phyloP scores from a whole-genome alignment of 2,329 filamentous ascomycete species.

The Monilinia polystroma region DNA sequence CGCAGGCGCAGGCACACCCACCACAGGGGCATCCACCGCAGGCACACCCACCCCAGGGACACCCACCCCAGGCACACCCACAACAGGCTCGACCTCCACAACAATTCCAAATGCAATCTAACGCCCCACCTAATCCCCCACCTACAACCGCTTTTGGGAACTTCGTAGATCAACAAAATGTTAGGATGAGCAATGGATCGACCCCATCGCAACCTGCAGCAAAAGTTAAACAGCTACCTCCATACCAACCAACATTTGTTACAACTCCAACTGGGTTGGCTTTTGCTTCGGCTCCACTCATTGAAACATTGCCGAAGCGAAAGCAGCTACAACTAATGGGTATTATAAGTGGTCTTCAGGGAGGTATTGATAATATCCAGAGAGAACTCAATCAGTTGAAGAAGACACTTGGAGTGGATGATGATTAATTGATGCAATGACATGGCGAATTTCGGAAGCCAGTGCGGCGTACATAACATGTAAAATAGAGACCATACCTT shows the following conservation, averaged over 20 bases:
- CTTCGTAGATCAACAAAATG: conserved; percentile 19
- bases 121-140: not conserved
- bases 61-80: too few relatives aligned
- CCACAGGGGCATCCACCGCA: not conserved
- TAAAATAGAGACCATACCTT: conserved; percentile 11
- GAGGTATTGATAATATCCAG: conserved; percentile 39
- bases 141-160: not conserved
- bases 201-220: not conserved
- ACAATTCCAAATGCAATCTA: conserved; percentile 11
- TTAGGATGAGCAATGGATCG: conserved; percentile 15
- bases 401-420: conserved; percentile 37
- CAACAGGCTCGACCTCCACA: conserved; percentile 7
- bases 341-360: conserved; percentile 38
- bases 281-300: conserved; percentile 30
- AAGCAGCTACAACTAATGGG: conserved; percentile 40
- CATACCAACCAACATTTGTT: conserved; percentile 13
- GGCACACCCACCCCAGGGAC: not conserved
- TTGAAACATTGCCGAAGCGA: conserved; percentile 37
- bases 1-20: not conserved
- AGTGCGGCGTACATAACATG: not conserved
- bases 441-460: conserved; percentile 1
- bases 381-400: conserved; percentile 37
- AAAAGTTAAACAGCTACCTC: conserved; percentile 12
- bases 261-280: conserved; percentile 3
- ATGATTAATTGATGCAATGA: conserved; percentile 21